Evolutionary conservation across 495 filamentous ascomycete genomes (phyloP), one percentile per base, ranked within the genome.

Genomic region (Aspergillus sparsus): DNA sequence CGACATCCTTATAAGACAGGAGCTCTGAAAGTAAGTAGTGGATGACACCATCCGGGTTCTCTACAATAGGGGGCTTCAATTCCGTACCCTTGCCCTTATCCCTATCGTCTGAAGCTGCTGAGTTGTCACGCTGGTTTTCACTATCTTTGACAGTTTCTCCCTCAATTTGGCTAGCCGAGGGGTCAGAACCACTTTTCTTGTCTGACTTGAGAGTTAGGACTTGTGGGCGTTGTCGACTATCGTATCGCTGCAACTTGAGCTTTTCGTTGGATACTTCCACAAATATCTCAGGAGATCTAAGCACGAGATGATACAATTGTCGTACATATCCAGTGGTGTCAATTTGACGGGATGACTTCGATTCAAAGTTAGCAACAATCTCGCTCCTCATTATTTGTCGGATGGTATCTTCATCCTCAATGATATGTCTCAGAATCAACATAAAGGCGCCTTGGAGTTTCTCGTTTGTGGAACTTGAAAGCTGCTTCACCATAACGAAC

Each of bases 11-110:
- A 71, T 96, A 98, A 55, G 92, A 90, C 16, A 98, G 77, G 41
- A 99, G 79, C 69, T 99, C 93, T 46, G 88, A 93, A n/a, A 98
- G 85, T 16, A 99, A 80, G 75, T 96, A 98, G 67, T 97, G 91
- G 59, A 98, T 88, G 12, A 99, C 95, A 6, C 94, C 94, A 72
- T 97, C 95, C 0, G 95, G 91, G 60, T 93, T 89, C 71, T 97
- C 93, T 3, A 98, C 85, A 27, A 93, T 81, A 32, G 95, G 95
- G 4, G 89, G 77, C 69, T 96, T 97, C 49, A 85, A 61, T 16
- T 79, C 74, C 67, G 89, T 90, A 13, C 82, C 74, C 63, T 85
- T 88, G 54, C 87, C 80, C 62, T 86, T 85, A 5, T 82, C 85
- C 32, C 79, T 81, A 57, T 83, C 81, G 16, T 83, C 78, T 7